phyloP scores from a whole-genome alignment of 176 grass and related monocot genomes.

The Pontederia crassipes region DNA sequence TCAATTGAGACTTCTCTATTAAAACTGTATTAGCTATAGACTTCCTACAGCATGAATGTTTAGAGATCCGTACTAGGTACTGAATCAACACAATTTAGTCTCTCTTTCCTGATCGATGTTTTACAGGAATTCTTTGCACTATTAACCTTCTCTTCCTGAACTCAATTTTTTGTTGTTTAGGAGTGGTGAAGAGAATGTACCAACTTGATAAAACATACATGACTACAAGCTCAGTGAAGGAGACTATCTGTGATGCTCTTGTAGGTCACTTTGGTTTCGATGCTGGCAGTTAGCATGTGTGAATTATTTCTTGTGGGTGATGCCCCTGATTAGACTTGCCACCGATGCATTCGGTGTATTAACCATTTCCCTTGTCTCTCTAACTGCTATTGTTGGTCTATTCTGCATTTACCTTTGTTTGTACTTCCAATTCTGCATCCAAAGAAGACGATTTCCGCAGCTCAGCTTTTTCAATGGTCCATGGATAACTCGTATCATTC shows the following conservation, averaged over 20 bases:
- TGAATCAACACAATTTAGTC: too few species aligned
- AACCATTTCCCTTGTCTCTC: constrained; percentile 56
- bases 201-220: neutral
- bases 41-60: too few species aligned
- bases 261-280: neutral
- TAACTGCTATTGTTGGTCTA: constrained; percentile 57
- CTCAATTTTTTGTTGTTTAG: too few species aligned
- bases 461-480: constrained; percentile 88
- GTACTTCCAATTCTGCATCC: constrained; percentile 50
- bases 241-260: neutral
- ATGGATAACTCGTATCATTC: constrained; percentile 62
- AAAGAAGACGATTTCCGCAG: constrained; percentile 28
- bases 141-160: too few species aligned
- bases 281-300: constrained; percentile 64
- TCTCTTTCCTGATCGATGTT: too few species aligned
- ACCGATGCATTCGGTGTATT: constrained; percentile 83
- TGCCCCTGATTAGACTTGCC: constrained; percentile 80
- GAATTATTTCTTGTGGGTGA: constrained; percentile 77
- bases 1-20: too few species aligned
- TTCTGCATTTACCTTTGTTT: constrained; percentile 47
- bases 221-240: neutral
- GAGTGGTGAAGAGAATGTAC: neutral
- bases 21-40: too few species aligned
- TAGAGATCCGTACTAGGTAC: too few species aligned
- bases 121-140: too few species aligned